Conservation (phyloP, 2,329 filamentous ascomycete species). For the Chalaropsis ovoidea region DNA sequence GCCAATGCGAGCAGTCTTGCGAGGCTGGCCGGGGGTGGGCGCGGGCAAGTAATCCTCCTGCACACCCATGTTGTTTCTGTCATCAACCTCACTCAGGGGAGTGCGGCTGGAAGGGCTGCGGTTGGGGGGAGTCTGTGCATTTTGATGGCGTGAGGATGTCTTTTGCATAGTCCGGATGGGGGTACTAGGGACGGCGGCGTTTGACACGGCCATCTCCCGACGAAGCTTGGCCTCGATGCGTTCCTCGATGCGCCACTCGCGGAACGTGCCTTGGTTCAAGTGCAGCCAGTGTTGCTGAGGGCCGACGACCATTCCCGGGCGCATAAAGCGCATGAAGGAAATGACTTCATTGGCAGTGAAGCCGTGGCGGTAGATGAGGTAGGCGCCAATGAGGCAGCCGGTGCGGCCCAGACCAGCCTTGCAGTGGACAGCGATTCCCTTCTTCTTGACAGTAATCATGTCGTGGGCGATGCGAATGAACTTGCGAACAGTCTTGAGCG, state of each 20-base stretch:
- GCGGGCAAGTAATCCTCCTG: slow-evolving; percentile 88
- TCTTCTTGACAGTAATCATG: slow-evolving; percentile 82
- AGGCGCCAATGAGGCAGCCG: slow-evolving; percentile 91
- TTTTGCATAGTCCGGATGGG: slow-evolving; percentile 54
- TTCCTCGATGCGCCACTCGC: slow-evolving; percentile 97
- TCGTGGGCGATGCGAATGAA: slow-evolving; percentile 93
- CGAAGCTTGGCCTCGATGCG: slow-evolving; percentile 60
- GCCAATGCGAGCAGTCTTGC: slow-evolving; percentile 65
- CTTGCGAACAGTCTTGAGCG: slow-evolving; percentile 76
- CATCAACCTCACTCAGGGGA: slow-evolving; percentile 90
- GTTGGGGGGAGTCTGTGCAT: slow-evolving; percentile 76
- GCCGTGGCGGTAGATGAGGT: slow-evolving; percentile 91
- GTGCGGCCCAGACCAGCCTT: slow-evolving; percentile 94
- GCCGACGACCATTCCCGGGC: slow-evolving; percentile 96
- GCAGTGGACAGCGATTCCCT: slow-evolving; percentile 94
- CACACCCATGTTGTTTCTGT: slow-evolving; percentile 55
- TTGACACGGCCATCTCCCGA: slow-evolving; percentile 47
- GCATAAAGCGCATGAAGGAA: slow-evolving; percentile 98
- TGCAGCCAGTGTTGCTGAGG: slow-evolving; percentile 99
- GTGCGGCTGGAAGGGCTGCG: slow-evolving; percentile 63
- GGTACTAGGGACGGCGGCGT: slow-evolving; percentile 43
- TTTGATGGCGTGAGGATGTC: slow-evolving; percentile 49
- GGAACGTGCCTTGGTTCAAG: slow-evolving; percentile 89
- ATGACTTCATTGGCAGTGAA: slow-evolving; percentile 98
- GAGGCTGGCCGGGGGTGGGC: slow-evolving; percentile 87